Base-by-base conservation (phyloP, 2,329 filamentous ascomycete species). In the Fonsecaea pugnacius region DNA sequence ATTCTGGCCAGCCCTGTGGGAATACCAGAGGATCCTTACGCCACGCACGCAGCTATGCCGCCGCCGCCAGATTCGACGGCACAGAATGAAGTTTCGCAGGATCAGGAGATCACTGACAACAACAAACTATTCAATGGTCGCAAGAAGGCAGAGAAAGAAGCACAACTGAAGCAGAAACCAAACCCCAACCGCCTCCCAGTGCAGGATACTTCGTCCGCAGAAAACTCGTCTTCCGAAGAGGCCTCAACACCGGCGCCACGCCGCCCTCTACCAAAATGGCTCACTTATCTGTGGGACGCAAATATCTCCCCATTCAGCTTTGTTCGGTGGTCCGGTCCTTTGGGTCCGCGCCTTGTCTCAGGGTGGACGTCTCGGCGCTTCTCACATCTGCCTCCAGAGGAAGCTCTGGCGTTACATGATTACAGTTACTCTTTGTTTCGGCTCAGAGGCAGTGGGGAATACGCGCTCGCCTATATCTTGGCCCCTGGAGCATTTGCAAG, bases 391-490 rank as follows among this genome's bases (percentile, higher is more conserved):
- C 93, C 92, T 0, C 76, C 83, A 0, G 86, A 87, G 4, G 94
- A 99, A 78, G 88, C 91, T 4, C 86, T 92, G 70, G 89, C 91
- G 0, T 84, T 99, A 3, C 95, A 99, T 78, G 89, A 93, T 73
- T 99, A 99, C 78, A 89, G 92, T 24, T 99, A 98, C 78, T 91
- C 91, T 9, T 88, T 99, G 46, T 99, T 99, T 82, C 89, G 91
- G 64, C 92, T 96, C 75, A 87, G 90, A 18, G 95, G 95, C 38
- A 95, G 91, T 72, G 94, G 94, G 60, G 95, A 99, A 76, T 99
- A 98, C 75, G 94, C 91, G 0, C 84, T 99, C 0, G 88, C 92
- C 0, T 97, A 98, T 73, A 87, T 99, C 58, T 89, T 99, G 12
- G 95, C 95, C 0, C 95, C 95, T 0, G 95, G 95, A 0, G 95